Evolutionary conservation across 2,329 filamentous ascomycete genomes (phyloP).

Genomic region (Fusarium irregulare): DNA sequence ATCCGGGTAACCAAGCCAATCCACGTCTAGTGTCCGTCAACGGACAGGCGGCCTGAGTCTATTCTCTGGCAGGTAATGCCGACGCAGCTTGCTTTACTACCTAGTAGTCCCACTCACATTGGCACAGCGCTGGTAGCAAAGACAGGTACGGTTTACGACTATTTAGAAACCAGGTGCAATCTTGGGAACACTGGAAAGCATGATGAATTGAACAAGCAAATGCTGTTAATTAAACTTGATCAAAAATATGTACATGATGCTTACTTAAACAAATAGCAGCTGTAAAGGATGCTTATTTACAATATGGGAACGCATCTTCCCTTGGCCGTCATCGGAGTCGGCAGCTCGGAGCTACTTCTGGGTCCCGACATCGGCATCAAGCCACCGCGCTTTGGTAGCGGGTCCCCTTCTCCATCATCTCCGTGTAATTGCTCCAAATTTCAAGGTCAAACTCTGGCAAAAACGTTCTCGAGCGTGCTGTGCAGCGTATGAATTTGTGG

Average conservation of each 20-base stretch:
- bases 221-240: not conserved
- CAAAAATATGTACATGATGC: not conserved
- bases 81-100: not conserved
- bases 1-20: not conserved
- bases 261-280: not conserved
- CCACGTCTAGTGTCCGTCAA: not conserved
- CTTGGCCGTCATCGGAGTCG: not conserved
- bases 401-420: not conserved
- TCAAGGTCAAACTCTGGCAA: not conserved
- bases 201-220: not conserved
- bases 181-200: too few relatives aligned
- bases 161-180: too few relatives aligned
- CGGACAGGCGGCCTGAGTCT: not conserved
- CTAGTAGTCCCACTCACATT: fast-evolving
- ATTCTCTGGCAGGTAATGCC: not conserved
- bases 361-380: not conserved
- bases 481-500: not conserved
- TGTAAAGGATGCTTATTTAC: slow-evolving; percentile 2
- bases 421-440: not conserved
- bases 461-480: not conserved
- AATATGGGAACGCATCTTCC: not conserved
- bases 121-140: not conserved
- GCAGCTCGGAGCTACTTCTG: not conserved
- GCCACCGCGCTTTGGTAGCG: not conserved
- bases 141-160: not conserved